Base-by-base conservation (phyloP, 768 basidiomycete species). In the Tricholoma hemisulphureum region DNA sequence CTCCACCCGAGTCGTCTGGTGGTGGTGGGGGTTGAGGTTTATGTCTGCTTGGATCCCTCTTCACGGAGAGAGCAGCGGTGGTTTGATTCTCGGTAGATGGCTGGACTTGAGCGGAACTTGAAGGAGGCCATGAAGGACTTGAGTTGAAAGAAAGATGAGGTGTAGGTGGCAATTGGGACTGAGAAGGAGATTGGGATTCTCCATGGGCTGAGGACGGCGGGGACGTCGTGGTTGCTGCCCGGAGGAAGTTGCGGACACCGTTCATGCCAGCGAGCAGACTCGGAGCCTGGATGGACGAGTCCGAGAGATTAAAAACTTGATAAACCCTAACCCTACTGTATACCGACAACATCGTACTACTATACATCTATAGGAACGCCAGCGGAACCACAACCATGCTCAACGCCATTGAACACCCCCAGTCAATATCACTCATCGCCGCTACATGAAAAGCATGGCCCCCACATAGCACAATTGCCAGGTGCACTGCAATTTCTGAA, bases 231-330 rank as follows among this genome's bases (percentile, higher is more conserved):
- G 58, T 37, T 20, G 70, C 55, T 26, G 78, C 79, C 48, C 74
- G 77, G 56, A 87, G 79, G 63, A 88, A 77, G 73, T 84, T 81
- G 64, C 85, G 86, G 61, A 88, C 85, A 65, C 86, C 85, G 80
- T 88, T 86, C 87, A 89, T 88, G 68, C 58, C 59, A 60, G 63
- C 61, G 56, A 23, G 56, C 58, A 53, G 31, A 39, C 26, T 18
- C 24, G 26, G 45, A 20, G 52, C n/a, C n/a, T n/a, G n/a, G n/a
- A n/a, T n/a, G n/a, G n/a, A n/a, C n/a, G n/a, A n/a, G n/a, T n/a
- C n/a, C n/a, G n/a, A n/a, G n/a, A n/a, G n/a, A n/a, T 43, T 20
- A 43, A 26, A 9, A 45, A 20, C 9, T 32, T 41, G 31, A 52
- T 59, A 54, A 59, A 59, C 58, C 58, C 53, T 59, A 59, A 59